Percentiles rank a stretch among this genome's conserved stretches.
phyloP scores from a whole-genome alignment of 1,139 yeast species.

The Williopsis jadinii region DNA sequence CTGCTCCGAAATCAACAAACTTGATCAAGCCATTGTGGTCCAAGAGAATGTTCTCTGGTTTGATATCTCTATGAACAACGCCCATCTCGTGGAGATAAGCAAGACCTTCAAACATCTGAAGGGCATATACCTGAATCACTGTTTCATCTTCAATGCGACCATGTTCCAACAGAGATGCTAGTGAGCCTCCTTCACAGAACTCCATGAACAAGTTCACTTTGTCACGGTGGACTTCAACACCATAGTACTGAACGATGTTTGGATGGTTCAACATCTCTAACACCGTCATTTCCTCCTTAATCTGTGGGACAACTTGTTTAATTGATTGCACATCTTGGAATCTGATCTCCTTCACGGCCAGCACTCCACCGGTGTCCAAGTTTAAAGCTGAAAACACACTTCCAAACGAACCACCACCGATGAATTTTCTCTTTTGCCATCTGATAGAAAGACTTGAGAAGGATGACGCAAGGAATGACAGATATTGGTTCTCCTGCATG shows the following conservation, averaged over 20 bases:
- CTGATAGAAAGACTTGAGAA: slow-evolving; percentile 87
- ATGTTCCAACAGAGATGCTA: slow-evolving; percentile 74
- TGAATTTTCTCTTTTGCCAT: slow-evolving; percentile 93
- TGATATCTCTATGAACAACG: slow-evolving; percentile 94
- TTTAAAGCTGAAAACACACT: slow-evolving; percentile 89
- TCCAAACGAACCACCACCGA: slow-evolving; percentile 97
- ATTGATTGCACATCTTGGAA: slow-evolving; percentile 87
- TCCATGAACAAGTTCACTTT: slow-evolving; percentile 96
- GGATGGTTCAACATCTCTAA: slow-evolving; percentile 93
- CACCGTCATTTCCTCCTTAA: slow-evolving; percentile 95
- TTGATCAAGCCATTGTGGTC: slow-evolving; percentile 92
- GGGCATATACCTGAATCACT: slow-evolving; percentile 83
- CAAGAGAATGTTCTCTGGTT: slow-evolving; percentile 87
- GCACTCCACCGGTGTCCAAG: slow-evolving; percentile 89
- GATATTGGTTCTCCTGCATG: slow-evolving; percentile 81
- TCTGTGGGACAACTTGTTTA: slow-evolving; percentile 77
- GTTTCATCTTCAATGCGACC: slow-evolving; percentile 95
- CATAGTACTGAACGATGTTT: slow-evolving; percentile 90
- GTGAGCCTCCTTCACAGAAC: slow-evolving; percentile 93
- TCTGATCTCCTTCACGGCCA: slow-evolving; percentile 95
- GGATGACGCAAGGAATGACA: slow-evolving; percentile 81
- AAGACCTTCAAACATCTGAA: slow-evolving; percentile 92
- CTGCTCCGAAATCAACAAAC: slow-evolving; percentile 97
- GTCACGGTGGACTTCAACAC: slow-evolving; percentile 96
- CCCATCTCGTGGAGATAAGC: slow-evolving; percentile 93